Evolutionary conservation across 371 early-diverging fungal species (phyloP), one percentile per base, ranked within the genome.

Genomic region (Parasitella parasitica): DNA sequence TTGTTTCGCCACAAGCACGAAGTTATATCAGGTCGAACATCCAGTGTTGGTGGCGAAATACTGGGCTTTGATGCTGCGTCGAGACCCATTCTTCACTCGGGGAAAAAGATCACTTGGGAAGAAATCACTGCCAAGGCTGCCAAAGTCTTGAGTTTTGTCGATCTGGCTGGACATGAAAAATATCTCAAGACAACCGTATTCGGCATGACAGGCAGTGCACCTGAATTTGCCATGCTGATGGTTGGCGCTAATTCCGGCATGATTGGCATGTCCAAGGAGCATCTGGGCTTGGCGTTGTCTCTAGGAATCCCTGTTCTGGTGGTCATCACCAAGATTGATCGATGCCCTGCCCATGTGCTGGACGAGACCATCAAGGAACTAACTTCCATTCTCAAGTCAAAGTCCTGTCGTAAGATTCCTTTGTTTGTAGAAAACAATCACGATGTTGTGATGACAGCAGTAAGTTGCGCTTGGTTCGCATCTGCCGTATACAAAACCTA

Each of bases 231-330:
- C 11, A 91, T 94, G 91, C 75, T 96, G 18, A 91, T 95, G 91
- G 58, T 95, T 22, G 95, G 93, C 12, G 89, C 94, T 1, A 95
- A 96, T 70, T 93, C 94, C 7, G 96, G 96, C 34, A 85, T 95
- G 63, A 88, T 92, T 54, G 96, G 96, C 11, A 96, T 95, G 96
- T 90, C 95, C 13, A 93, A 94, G 63, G 96, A 96, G 77, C 95
- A 95, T 59, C 77, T 96, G n/a, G 96, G 94, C 0, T 57, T 95
- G 43, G 91, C 95, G 0, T 77, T 96, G 20, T 94, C 95, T 2
- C 76, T 96, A 28, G 77, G 85, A 26, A 90, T 94, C 5, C 96
- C 96, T 3, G 94, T 95, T 6, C 86, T 93, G 60, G 92, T 96
- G 4, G 93, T 95, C 12, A 86, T 96, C 12, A 95, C 95, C 22